A percentile compares a stretch with the other conserved stretches of the same genome.
These are phyloP conservation scores for Prunus davidiana DNA, from an alignment of 306 rosid species.

Conservation along the genomic window DNA sequence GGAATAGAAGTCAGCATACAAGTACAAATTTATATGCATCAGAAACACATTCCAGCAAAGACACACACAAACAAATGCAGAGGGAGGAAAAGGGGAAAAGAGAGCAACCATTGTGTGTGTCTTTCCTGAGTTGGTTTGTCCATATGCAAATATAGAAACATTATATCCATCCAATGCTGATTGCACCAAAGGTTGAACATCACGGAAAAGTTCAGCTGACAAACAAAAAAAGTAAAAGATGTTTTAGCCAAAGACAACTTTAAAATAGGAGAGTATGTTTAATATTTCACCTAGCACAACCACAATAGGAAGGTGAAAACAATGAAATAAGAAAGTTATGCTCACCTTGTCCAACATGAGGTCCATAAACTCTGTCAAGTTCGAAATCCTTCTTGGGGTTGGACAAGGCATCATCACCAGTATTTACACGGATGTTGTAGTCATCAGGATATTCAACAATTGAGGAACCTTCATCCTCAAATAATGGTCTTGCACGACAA, in stretches of 20 bases:
- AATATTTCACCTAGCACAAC: conserved; percentile 11
- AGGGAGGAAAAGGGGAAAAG: conserved; percentile 27
- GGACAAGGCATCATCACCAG: conserved; percentile 73
- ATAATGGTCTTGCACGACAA: conserved; percentile 87
- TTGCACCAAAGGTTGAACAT: conserved; percentile 91
- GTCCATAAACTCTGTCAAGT: conserved; percentile 91
- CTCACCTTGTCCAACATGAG: conserved; percentile 97
- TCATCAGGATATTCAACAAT: conserved; percentile 86
- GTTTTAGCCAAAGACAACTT: conserved; percentile 15
- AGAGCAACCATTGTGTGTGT: conserved; percentile 79
- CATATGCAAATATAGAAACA: conserved; percentile 86
- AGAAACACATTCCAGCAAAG: not conserved
- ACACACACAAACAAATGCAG: not conserved
- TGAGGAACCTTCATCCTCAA: conserved; percentile 92
- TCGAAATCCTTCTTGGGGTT: conserved; percentile 89
- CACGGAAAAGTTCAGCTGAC: conserved; percentile 84
- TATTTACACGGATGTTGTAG: conserved; percentile 69
- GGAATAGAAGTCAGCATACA: not conserved
- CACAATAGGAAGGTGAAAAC: conserved; percentile 1
- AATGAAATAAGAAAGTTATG: conserved; percentile 2
- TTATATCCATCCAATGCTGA: conserved; percentile 97
- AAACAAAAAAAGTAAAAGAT: conserved; percentile 21
- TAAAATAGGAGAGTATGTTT: not conserved
- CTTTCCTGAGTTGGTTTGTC: conserved; percentile 90
- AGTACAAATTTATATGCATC: not conserved